Conservation (phyloP, 306 rosid species). For the Castanospermum australe region DNA sequence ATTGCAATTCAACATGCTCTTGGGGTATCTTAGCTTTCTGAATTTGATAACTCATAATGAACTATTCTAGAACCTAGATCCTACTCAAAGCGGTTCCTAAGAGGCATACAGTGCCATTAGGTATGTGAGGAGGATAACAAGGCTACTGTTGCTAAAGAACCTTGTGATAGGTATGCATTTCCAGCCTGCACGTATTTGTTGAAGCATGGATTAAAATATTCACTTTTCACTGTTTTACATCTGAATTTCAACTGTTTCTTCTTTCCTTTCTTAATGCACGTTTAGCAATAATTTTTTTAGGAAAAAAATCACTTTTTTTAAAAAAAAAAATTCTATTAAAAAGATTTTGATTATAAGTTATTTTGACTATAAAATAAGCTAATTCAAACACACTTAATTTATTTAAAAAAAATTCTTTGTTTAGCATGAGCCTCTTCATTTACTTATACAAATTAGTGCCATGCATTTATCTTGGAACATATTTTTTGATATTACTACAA, state of each 20-base stretch:
- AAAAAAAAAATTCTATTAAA: no score
- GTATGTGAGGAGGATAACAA: background rate
- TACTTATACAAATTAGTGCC: background rate
- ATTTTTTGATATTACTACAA: background rate
- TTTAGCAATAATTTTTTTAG: no score
- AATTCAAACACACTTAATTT: no score
- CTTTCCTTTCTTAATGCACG: background rate
- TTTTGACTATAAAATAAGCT: no score
- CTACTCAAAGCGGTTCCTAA: background rate
- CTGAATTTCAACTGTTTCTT: background rate
- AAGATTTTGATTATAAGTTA: no score
- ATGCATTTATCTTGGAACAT: background rate
- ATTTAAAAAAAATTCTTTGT: background rate
- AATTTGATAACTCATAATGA: background rate
- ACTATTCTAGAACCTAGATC: background rate
- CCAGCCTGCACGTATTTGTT: background rate
- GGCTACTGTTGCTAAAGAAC: background rate
- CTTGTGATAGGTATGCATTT: background rate
- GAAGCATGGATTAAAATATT: background rate
- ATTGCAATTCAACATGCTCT: background rate
- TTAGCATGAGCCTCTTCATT: background rate
- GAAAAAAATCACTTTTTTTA: no score
- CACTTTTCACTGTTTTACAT: background rate
- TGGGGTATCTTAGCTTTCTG: background rate
- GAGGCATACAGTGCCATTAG: background rate